phyloP scores from a whole-genome alignment of 495 filamentous ascomycete genomes.

The Lasiosphaeris hirsuta region DNA sequence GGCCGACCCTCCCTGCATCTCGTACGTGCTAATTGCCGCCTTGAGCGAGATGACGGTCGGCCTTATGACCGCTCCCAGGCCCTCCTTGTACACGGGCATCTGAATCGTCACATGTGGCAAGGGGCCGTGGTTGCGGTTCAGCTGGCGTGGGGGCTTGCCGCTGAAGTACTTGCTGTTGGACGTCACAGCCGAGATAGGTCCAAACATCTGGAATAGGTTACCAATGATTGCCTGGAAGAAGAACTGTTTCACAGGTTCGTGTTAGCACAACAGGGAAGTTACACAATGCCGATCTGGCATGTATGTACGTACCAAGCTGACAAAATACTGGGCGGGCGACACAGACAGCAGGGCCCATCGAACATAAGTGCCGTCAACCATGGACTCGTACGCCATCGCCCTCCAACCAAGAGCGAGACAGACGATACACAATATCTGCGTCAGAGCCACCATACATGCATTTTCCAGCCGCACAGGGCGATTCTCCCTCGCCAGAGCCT shows the following conservation, averaged over 20 bases:
- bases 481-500: conserved; percentile 31
- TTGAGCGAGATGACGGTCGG: conserved; percentile 62
- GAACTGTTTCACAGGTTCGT: conserved; percentile 41
- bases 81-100: conserved; percentile 75
- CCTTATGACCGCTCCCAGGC: conserved; percentile 57
- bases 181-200: conserved; percentile 54
- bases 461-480: conserved; percentile 50
- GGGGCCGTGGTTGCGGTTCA: conserved; percentile 36
- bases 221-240: conserved; percentile 59
- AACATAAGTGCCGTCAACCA: conserved; percentile 46
- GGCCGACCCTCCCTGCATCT: conserved; percentile 65
- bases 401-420: conserved; percentile 57
- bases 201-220: conserved; percentile 56
- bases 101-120: conserved; percentile 73
- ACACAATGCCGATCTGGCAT: neutral
- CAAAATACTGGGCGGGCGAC: conserved; percentile 52
- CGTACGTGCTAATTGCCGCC: conserved; percentile 64
- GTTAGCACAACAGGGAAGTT: neutral
- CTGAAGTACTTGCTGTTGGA: conserved; percentile 62
- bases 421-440: conserved; percentile 47
- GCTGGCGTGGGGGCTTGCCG: conserved; percentile 47
- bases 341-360: conserved; percentile 48
- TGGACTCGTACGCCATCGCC: conserved; percentile 49
- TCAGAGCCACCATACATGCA: conserved; percentile 46
- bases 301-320: conserved; percentile 49